Evolutionary conservation across 768 basidiomycete genomes (phyloP).

Genomic region (Clavaria fumosa): DNA sequence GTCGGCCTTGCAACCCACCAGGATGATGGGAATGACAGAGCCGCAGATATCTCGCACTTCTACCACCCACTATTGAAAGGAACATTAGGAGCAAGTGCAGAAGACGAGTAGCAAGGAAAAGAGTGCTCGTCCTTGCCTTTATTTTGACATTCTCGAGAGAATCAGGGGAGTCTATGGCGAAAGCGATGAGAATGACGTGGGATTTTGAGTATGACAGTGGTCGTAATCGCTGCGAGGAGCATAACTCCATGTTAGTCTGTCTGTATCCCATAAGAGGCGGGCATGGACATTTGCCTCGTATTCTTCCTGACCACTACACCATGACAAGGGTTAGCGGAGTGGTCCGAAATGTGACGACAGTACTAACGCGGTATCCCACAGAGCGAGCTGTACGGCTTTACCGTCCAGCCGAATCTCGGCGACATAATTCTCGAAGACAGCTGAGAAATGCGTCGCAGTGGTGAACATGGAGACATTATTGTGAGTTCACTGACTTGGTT

Average conservation of each 20-base stretch:
- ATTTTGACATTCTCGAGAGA: constrained; percentile 89
- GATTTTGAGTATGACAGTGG: constrained; percentile 98
- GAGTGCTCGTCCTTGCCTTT: constrained; percentile 50
- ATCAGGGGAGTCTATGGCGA: constrained; percentile 90
- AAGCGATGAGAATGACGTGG: constrained; percentile 97
- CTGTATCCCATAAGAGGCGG: too few relatives aligned
- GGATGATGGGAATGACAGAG: constrained; percentile 76
- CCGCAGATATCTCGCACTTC: constrained; percentile 97
- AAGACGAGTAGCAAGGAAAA: constrained; percentile 5
- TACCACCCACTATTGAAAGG: constrained; percentile 72
- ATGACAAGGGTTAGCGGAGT: constrained; percentile 8
- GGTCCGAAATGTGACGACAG: constrained; percentile 5
- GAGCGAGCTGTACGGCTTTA: constrained; percentile 89
- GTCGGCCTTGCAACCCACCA: constrained; percentile 95
- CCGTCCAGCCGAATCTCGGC: constrained; percentile 96
- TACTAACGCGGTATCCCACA: constrained; percentile 98
- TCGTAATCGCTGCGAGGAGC: constrained; percentile 52
- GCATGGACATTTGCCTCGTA: too few relatives aligned
- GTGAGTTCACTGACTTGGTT: constrained; percentile 34
- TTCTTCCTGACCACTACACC: constrained; percentile 85
- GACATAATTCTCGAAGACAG: constrained; percentile 97
- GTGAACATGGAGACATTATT: constrained; percentile 1
- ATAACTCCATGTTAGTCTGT: too few relatives aligned
- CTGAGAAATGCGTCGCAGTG: too few relatives aligned
- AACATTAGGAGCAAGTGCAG: constrained; percentile 8